Evolutionary conservation across 768 basidiomycete species (phyloP), one percentile per base, ranked within the genome.

Genomic region (Collybia mongolica): DNA sequence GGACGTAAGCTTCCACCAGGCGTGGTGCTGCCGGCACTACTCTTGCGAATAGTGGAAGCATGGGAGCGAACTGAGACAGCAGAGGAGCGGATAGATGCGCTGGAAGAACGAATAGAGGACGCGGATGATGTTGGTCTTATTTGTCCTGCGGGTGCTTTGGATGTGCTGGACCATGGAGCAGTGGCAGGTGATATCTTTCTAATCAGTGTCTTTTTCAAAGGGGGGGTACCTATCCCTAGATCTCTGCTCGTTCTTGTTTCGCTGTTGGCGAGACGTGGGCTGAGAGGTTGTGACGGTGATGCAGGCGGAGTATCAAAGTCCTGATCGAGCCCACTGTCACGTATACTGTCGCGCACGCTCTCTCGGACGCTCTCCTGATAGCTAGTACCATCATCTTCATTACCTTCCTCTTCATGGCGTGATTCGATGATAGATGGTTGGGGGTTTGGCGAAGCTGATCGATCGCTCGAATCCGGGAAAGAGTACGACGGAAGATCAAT

Each of bases 61-160:
- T 60, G 61, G 2, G 69, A 64, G 29, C 54, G 60, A 7, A 63
- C 55, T 2, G 63, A 62, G 2, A 54, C 29, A 2, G 54, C 19
- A 12, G 56, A 60, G 6, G 59, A 70, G 26, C 54, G 60, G 7
- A 63, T 54, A 5, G 63, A 62, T 2, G 57, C 23, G 1, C 50
- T 26, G 8, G 56, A 60, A 6, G 59, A 70, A 26, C 68, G 64
- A 28, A 70, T 53, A 6, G 74, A 74, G 1, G 68, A 55, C 1
- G 69, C 60, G 22, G 69, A 68, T 0, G 71, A 67, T 26, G 62
- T 64, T 14, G 63, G 66, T 7, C 64, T 55, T 14, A 49, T 44
- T 5, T 48, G 36, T 7, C 23, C 39, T 42, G 39, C 29, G 7
- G 43, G 36, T 17, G 52, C 37, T 19, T 26, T 29, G 22, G 50